phyloP scores from a whole-genome alignment of 306 rosid species.

The Urtica urens region DNA sequence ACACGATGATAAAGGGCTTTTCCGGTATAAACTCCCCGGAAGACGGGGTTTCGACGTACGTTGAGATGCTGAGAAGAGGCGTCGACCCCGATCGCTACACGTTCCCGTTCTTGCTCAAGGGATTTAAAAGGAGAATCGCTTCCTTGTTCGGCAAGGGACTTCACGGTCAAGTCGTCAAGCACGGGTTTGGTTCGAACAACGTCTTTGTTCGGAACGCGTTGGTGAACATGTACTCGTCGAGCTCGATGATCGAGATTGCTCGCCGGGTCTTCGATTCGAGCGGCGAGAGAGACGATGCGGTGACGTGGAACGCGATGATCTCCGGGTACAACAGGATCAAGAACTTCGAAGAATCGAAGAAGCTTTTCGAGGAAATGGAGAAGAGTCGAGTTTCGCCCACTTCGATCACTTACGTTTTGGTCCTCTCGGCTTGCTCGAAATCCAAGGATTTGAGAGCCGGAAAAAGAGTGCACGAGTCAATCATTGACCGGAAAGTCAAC shows the following conservation, averaged over 20 bases:
- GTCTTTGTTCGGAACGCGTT: slow-evolving; percentile 60
- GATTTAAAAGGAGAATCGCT: slow-evolving; percentile 28
- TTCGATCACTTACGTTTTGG: slow-evolving; percentile 55
- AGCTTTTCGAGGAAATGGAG: slow-evolving; percentile 56
- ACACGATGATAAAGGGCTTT: slow-evolving; percentile 70
- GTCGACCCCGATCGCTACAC: slow-evolving; percentile 56
- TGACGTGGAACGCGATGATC: slow-evolving; percentile 69
- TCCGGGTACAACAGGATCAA: slow-evolving; percentile 62
- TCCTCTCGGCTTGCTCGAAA: slow-evolving; percentile 75
- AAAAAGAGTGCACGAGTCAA: slow-evolving; percentile 29
- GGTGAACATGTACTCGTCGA: slow-evolving; percentile 43
- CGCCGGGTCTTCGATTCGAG: slow-evolving; percentile 40
- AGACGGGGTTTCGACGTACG: slow-evolving; percentile 45
- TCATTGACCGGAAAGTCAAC: slow-evolving; percentile 34
- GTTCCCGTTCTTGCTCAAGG: slow-evolving; percentile 69
- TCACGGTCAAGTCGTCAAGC: slow-evolving; percentile 53
- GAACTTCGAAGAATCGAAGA: slow-evolving; percentile 45
- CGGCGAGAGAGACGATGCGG: slow-evolving; percentile 47
- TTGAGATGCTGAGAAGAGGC: slow-evolving; percentile 38
- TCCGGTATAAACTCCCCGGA: slow-evolving; percentile 34
- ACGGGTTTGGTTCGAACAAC: slow-evolving; percentile 55
- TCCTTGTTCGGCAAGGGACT: slow-evolving; percentile 41
- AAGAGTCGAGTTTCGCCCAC: slow-evolving; percentile 45
- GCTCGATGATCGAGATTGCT: slow-evolving; percentile 52
- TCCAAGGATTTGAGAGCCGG: slow-evolving; percentile 65